Evolutionary conservation across 768 basidiomycete species (phyloP).

Genomic region (Dendrothele bispora): DNA sequence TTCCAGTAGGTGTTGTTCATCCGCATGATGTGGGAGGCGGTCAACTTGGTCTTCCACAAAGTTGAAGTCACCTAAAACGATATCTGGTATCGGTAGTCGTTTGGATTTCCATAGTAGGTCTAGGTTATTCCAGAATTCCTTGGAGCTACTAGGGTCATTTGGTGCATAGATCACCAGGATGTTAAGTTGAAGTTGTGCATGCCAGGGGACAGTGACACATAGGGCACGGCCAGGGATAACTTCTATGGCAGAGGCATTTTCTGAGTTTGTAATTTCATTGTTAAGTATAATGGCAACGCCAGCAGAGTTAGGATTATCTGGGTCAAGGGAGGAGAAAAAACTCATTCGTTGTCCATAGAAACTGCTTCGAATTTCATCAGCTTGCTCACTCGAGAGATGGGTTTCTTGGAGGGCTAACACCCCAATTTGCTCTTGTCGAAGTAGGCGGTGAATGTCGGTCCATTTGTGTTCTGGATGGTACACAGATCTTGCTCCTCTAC

Average conservation of each 20-base stretch:
- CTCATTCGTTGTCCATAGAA: not conserved
- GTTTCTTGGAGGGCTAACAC: slow-evolving; percentile 13
- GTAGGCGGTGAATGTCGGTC: slow-evolving; percentile 11
- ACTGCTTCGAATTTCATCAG: slow-evolving; percentile 1
- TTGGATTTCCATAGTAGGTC: not conserved
- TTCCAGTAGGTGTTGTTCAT: no score
- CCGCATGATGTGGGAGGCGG: no score
- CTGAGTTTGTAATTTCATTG: slow-evolving; percentile 9
- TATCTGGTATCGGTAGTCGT: slow-evolving; percentile 9
- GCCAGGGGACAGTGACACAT: slow-evolving; percentile 8
- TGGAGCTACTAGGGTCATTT: not conserved
- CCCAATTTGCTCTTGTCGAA: slow-evolving; percentile 10
- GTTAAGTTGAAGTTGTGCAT: not conserved
- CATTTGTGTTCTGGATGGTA: slow-evolving; percentile 12
- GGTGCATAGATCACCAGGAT: slow-evolving; percentile 22
- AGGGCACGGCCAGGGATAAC: slow-evolving; percentile 6
- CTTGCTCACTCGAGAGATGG: slow-evolving; percentile 10
- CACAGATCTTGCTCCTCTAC: not conserved
- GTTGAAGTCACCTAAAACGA: slow-evolving; percentile 6
- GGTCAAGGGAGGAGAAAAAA: slow-evolving; percentile 6
- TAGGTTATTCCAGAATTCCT: slow-evolving; percentile 14
- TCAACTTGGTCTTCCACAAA: slow-evolving; percentile 5
- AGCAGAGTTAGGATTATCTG: not conserved
- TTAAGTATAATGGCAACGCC: slow-evolving; percentile 18
- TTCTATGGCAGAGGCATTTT: not conserved